Conservation (phyloP, 106 monocot genomes). For the Vanilla planifolia region DNA sequence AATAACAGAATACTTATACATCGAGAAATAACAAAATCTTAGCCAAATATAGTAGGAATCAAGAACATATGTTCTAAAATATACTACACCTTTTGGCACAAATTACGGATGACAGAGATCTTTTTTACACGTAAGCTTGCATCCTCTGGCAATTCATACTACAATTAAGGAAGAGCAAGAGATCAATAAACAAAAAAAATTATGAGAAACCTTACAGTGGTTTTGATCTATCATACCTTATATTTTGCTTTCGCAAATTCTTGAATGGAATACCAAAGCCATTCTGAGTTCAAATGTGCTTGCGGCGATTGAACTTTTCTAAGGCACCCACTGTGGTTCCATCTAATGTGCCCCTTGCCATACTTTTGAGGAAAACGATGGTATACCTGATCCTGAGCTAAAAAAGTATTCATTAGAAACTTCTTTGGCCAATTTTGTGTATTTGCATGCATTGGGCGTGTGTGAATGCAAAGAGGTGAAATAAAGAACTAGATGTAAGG, state of each 20-base stretch:
- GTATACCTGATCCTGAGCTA: constrained; percentile 38
- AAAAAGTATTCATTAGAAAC: too few species aligned
- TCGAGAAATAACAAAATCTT: neutral
- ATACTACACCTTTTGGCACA: constrained; percentile 78
- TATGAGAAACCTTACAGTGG: neutral
- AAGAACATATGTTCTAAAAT: neutral
- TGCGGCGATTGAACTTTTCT: constrained; percentile 33
- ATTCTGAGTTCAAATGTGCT: constrained; percentile 53
- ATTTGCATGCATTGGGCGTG: too few species aligned
- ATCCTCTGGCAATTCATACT: constrained; percentile 90
- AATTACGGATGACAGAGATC: constrained; percentile 68
- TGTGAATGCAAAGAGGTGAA: too few species aligned
- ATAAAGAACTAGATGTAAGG: too few species aligned
- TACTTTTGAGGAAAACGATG: constrained; percentile 30
- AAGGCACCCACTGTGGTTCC: constrained; percentile 23
- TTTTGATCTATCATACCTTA: constrained; percentile 35
- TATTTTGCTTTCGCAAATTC: constrained; percentile 88
- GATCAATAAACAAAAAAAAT: neutral
- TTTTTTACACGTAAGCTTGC: constrained; percentile 50
- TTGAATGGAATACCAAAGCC: constrained; percentile 65
- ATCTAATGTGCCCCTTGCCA: constrained; percentile 27
- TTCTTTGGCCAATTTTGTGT: too few species aligned
- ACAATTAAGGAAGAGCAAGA: constrained; percentile 5
- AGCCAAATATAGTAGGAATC: neutral
- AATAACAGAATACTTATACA: too few species aligned